These are phyloP conservation scores for Gossypium ekmanianum DNA, from an alignment of 345 rosid species.

Conservation along the genomic window DNA sequence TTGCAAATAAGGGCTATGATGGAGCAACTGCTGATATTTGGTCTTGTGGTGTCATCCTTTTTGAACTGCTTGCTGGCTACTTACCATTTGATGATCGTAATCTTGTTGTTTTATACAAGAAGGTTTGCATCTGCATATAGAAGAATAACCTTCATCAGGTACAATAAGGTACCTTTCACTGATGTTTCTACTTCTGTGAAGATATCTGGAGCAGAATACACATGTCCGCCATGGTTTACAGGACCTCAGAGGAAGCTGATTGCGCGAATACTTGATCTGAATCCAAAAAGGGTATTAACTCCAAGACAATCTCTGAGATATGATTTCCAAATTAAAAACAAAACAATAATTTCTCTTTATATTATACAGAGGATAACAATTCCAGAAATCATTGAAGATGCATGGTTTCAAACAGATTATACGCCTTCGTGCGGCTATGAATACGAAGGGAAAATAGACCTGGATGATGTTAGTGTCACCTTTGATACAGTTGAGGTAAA, in stretches of 20 bases:
- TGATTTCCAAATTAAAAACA: background rate
- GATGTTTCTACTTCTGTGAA: background rate
- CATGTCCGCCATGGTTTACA: conserved; percentile 8
- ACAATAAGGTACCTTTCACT: background rate
- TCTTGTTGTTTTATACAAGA: conserved; percentile 59
- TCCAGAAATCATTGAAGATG: conserved; percentile 63
- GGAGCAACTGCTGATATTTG: conserved; percentile 90
- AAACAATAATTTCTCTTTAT: background rate
- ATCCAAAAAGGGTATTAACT: background rate
- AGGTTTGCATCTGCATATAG: conserved; percentile 35
- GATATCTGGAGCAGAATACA: conserved; percentile 2
- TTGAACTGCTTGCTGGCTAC: conserved; percentile 70
- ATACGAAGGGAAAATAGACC: conserved; percentile 30
- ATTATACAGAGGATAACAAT: conserved; percentile 57
- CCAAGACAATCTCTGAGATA: background rate
- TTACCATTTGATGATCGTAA: conserved; percentile 78
- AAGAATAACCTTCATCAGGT: background rate
- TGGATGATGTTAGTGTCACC: conserved; percentile 54
- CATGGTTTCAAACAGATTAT: conserved; percentile 74
- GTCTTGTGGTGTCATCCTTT: conserved; percentile 93
- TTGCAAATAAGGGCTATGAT: conserved; percentile 65
- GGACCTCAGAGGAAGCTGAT: conserved; percentile 7
- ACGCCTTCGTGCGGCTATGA: conserved; percentile 43
- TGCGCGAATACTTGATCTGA: background rate
- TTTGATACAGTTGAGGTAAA: conserved; percentile 58